These are phyloP conservation scores for Alternaria alternata DNA, from an alignment of 2,329 filamentous ascomycete genomes.

Conservation along the genomic window DNA sequence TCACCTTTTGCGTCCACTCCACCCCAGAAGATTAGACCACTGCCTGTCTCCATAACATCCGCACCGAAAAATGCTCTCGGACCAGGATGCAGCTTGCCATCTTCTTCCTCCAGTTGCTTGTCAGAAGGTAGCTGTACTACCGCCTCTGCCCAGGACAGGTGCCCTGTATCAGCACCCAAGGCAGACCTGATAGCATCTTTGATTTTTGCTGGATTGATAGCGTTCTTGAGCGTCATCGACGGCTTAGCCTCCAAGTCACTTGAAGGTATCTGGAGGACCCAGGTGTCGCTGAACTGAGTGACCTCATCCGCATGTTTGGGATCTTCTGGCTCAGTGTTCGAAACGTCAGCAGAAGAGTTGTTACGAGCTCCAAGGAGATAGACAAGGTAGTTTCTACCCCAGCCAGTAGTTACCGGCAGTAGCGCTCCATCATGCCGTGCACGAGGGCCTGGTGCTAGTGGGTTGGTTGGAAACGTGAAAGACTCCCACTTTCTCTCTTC, in stretches of 20 bases:
- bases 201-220: slow-evolving; percentile 54
- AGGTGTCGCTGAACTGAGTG: slow-evolving; percentile 53
- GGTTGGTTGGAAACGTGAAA: slow-evolving; percentile 54
- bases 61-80: slow-evolving; percentile 54
- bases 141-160: slow-evolving; percentile 54
- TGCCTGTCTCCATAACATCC: slow-evolving; percentile 49
- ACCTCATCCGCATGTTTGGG: slow-evolving; percentile 19
- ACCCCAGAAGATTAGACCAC: slow-evolving; percentile 53
- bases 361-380: slow-evolving; percentile 52
- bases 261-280: slow-evolving; percentile 56
- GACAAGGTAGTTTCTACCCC: slow-evolving; percentile 55
- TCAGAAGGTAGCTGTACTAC: slow-evolving; percentile 50
- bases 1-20: slow-evolving; percentile 55
- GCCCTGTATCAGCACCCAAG: slow-evolving; percentile 52
- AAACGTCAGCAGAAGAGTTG: neutral
- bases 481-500: slow-evolving; percentile 49
- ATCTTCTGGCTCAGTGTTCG: slow-evolving; percentile 10
- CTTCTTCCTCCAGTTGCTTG: slow-evolving; percentile 39
- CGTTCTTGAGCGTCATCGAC: slow-evolving; percentile 33
- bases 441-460: slow-evolving; percentile 53
- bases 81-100: slow-evolving; percentile 56
- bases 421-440: slow-evolving; percentile 51
- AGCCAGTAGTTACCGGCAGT: slow-evolving; percentile 54
- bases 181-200: slow-evolving; percentile 55
- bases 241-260: slow-evolving; percentile 38